These are phyloP conservation scores for Chaetomium cochliodes DNA, from an alignment of 495 filamentous ascomycete species.

Conservation along the genomic window DNA sequence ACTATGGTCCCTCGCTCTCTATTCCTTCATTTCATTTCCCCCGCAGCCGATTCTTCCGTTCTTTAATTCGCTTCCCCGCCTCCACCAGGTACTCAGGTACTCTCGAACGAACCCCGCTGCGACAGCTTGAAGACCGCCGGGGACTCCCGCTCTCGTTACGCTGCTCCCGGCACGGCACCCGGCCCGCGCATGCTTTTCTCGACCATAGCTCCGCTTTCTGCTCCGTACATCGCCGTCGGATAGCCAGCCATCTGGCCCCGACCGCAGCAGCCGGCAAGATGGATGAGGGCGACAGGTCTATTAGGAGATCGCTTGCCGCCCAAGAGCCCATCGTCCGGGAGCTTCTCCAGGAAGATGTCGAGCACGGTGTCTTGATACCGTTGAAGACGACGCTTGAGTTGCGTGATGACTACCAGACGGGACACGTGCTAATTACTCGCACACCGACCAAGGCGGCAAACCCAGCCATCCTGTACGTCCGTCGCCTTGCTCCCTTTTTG, in stretches of 20 bases:
- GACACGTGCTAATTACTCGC: slow-evolving; percentile 52
- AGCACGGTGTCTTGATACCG: slow-evolving; percentile 49
- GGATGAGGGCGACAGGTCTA: slow-evolving; percentile 30
- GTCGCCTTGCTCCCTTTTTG: not conserved
- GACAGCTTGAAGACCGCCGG: not conserved
- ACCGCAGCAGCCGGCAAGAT: slow-evolving; percentile 22
- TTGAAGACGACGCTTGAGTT: slow-evolving; percentile 58
- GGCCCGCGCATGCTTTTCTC: slow-evolving; percentile 3
- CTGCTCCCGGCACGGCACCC: not conserved
- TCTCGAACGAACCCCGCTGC: slow-evolving; percentile 4
- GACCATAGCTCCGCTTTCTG: not conserved
- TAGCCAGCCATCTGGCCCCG: not conserved
- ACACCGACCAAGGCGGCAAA: slow-evolving; percentile 54
- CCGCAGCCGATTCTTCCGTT: slow-evolving; percentile 11
- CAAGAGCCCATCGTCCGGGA: slow-evolving; percentile 35
- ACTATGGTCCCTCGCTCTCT: slow-evolving; percentile 23
- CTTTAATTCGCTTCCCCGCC: slow-evolving; percentile 8
- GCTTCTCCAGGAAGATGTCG: slow-evolving; percentile 33
- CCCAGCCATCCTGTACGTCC: slow-evolving; percentile 51
- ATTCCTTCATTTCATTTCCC: slow-evolving; percentile 1
- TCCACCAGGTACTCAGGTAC: not conserved
- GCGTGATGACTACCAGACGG: slow-evolving; percentile 46
- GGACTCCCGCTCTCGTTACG: not conserved
- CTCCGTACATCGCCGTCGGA: not conserved
- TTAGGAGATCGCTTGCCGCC: slow-evolving; percentile 26